Evolutionary conservation across 371 early-diverging fungal genomes (phyloP).

Genomic region (Rhizopus delemar): DNA sequence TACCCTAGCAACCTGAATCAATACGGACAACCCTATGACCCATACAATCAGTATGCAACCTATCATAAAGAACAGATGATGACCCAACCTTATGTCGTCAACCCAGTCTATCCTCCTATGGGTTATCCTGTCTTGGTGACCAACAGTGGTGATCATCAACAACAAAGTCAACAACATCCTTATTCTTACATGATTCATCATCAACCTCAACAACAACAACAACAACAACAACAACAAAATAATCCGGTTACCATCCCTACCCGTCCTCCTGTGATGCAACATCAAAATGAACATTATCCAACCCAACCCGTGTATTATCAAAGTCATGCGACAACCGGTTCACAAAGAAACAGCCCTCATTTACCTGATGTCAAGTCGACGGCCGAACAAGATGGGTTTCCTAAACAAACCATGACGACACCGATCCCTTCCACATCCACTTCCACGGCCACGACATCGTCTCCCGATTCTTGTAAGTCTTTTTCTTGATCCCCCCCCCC

Average conservation of each 20-base stretch:
- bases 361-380: no score
- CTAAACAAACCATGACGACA: no score
- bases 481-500: no score
- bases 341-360: no score
- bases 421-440: no score
- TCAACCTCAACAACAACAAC: background rate
- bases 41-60: constrained; percentile 37
- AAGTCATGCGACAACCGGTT: no score
- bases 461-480: no score
- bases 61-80: constrained; percentile 44
- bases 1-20: constrained; percentile 49
- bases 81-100: constrained; percentile 45
- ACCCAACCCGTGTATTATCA: background rate
- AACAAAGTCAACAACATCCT: constrained; percentile 18
- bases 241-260: background rate
- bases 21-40: constrained; percentile 49
- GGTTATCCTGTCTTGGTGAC: constrained; percentile 44
- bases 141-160: constrained; percentile 15
- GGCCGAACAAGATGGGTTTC: no score
- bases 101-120: constrained; percentile 45
- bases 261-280: constrained; percentile 15
- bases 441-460: no score
- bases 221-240: no score
- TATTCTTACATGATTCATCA: constrained; percentile 12
- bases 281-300: constrained; percentile 7